Percentiles rank a stretch among this genome's conserved stretches.
Evolutionary conservation across 306 rosid species (phyloP).

Genomic region (Dalbergia oliveri): DNA sequence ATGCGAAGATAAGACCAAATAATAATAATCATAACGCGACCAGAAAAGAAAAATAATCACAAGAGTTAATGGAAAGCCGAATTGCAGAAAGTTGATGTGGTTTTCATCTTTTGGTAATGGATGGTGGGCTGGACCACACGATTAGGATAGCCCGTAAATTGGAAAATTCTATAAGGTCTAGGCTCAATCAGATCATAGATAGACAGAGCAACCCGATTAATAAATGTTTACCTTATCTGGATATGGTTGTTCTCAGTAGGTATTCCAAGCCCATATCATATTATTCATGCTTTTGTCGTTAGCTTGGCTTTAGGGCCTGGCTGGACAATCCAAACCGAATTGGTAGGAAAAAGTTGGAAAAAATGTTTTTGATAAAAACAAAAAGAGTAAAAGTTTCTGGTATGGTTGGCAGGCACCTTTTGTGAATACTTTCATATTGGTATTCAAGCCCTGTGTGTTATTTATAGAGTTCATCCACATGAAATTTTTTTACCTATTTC

Average conservation of each 20-base stretch:
- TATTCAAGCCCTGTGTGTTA: background rate
- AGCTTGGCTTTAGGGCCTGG: background rate
- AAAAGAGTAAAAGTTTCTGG: background rate
- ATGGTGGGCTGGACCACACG: conserved; percentile 44
- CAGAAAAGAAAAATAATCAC: background rate
- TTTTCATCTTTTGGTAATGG: background rate
- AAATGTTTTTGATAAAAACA: background rate
- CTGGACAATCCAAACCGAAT: conserved; percentile 10
- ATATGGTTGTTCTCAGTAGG: background rate
- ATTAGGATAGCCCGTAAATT: background rate
- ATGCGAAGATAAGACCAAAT: conserved; percentile 11
- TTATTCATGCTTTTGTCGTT: background rate
- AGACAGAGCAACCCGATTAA: background rate
- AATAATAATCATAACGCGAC: background rate
- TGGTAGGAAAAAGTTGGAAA: conserved; percentile 3
- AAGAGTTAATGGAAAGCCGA: background rate
- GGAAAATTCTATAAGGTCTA: background rate
- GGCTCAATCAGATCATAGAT: background rate
- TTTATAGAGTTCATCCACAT: no score
- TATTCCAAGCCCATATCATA: conserved; percentile 23
- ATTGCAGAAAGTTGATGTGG: background rate
- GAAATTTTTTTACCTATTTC: no score
- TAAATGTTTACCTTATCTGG: background rate
- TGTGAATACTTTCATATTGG: background rate
- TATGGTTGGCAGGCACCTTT: background rate